phyloP scores from a whole-genome alignment of 345 rosid species.

The Boechera retrofracta region DNA sequence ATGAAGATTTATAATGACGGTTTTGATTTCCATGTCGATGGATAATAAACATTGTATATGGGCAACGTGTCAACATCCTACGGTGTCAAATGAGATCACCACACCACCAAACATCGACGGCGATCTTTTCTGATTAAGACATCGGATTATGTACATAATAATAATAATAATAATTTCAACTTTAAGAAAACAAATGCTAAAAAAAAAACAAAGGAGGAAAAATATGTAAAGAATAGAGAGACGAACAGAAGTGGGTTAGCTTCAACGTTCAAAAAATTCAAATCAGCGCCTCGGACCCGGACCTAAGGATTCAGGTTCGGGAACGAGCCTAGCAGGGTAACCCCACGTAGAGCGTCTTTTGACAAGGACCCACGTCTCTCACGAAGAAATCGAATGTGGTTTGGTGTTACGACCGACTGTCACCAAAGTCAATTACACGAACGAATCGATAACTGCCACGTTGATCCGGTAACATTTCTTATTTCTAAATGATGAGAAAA shows the following conservation, averaged over 20 bases:
- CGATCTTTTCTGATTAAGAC: slow-evolving; percentile 24
- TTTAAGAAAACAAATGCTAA: neutral
- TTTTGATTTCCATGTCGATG: slow-evolving; percentile 24
- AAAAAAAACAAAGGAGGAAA: neutral
- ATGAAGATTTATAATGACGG: slow-evolving; percentile 10
- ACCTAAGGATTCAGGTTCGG: slow-evolving; percentile 43
- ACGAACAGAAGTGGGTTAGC: slow-evolving; percentile 28
- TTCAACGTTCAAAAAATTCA: slow-evolving; percentile 64
- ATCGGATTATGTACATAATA: neutral
- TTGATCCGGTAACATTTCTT: neutral
- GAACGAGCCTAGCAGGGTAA: slow-evolving; percentile 25
- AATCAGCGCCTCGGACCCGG: slow-evolving; percentile 50
- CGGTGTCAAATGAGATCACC: slow-evolving; percentile 31
- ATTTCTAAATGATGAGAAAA: neutral
- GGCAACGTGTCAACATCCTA: slow-evolving; percentile 40
- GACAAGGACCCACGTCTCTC: neutral
- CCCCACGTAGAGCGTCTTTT: slow-evolving; percentile 57
- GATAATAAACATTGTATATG: slow-evolving; percentile 35
- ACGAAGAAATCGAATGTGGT: slow-evolving; percentile 38
- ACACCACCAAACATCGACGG: slow-evolving; percentile 45
- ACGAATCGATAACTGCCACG: slow-evolving; percentile 19
- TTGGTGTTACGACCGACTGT: slow-evolving; percentile 41
- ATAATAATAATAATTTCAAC: neutral
- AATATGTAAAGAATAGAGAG: neutral
- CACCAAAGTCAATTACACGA: slow-evolving; percentile 7